Evolutionary conservation across 2,329 filamentous ascomycete genomes (phyloP).

Genomic region (Pseudocercospora musae): DNA sequence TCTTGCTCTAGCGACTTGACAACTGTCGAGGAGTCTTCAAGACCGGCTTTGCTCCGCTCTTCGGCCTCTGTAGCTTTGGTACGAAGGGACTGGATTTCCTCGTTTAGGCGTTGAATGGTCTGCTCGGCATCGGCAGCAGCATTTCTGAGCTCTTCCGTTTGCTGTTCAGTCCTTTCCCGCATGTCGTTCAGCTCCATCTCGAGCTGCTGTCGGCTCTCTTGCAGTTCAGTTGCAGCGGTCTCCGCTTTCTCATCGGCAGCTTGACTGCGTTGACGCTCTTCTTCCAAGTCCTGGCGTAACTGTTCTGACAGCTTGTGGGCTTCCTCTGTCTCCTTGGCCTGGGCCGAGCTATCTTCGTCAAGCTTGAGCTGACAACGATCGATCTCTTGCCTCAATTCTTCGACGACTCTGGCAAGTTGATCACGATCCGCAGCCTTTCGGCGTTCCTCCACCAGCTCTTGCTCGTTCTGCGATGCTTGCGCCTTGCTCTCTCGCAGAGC

Average conservation of each 20-base stretch:
- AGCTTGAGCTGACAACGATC: constrained; percentile 34
- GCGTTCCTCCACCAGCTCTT: constrained; percentile 30
- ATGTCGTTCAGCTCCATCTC: constrained; percentile 17
- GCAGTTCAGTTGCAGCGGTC: constrained; percentile 3
- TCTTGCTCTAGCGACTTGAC: constrained; percentile 19
- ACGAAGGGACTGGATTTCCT: constrained; percentile 14
- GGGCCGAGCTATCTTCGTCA: constrained; percentile 33
- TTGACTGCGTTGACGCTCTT: constrained; percentile 17
- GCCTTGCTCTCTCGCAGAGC: constrained; percentile 29
- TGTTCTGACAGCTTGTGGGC: constrained; percentile 20
- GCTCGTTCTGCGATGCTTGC: constrained; percentile 29
- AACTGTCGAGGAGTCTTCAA: constrained; percentile 10
- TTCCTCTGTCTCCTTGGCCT: constrained; percentile 29
- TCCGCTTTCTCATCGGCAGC: constrained; percentile 11
- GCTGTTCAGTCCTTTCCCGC: constrained; percentile 14
- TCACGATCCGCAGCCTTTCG: constrained; percentile 33
- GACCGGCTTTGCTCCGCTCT: constrained; percentile 8
- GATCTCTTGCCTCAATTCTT: constrained; percentile 35
- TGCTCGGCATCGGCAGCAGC: constrained; percentile 12
- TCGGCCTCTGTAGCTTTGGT: constrained; percentile 15
- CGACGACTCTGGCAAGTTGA: constrained; percentile 31
- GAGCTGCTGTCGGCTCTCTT: constrained; percentile 8
- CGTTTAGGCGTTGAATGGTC: constrained; percentile 14
- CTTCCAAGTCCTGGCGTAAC: constrained; percentile 27
- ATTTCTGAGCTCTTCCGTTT: constrained; percentile 16